Percentiles rank a stretch among this genome's conserved stretches.
Conservation (phyloP, 495 filamentous ascomycete species). For the Ascobolus immersus region DNA sequence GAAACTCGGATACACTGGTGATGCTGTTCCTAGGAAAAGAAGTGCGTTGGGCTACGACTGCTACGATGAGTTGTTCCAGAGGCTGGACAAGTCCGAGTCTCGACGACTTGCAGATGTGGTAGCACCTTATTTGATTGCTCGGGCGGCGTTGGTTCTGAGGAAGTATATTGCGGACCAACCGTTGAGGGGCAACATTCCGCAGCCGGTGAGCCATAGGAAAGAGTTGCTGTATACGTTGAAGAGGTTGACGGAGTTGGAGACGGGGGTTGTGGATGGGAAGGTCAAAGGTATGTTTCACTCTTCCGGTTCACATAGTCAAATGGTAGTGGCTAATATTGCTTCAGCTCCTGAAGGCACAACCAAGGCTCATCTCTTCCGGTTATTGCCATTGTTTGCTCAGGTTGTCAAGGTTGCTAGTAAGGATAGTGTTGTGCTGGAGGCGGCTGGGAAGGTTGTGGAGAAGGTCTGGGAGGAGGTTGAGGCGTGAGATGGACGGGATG, state of each 20-base stretch:
- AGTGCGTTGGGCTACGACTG: slow-evolving; percentile 9
- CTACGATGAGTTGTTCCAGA: slow-evolving; percentile 9
- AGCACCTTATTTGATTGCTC: slow-evolving; percentile 61
- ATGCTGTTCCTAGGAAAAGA: slow-evolving; percentile 10
- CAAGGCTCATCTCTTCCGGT: slow-evolving; percentile 39
- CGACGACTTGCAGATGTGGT: slow-evolving; percentile 43
- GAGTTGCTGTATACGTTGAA: slow-evolving; percentile 50
- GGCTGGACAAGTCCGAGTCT: slow-evolving; percentile 7
- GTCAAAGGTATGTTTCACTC: slow-evolving; percentile 7
- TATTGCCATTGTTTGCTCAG: slow-evolving; percentile 57
- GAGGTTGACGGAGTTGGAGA: slow-evolving; percentile 35
- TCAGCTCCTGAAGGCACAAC: slow-evolving; percentile 17
- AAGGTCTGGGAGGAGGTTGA: no score
- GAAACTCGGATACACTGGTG: neutral
- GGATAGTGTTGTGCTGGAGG: no score
- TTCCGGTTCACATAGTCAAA: neutral
- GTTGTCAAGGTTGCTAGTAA: slow-evolving; percentile 47
- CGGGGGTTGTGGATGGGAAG: slow-evolving; percentile 40
- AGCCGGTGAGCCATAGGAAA: slow-evolving; percentile 53
- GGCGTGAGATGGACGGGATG: no score
- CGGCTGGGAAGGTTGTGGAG: no score
- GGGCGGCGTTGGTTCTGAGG: slow-evolving; percentile 51
- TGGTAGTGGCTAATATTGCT: neutral
- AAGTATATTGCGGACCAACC: slow-evolving; percentile 82
- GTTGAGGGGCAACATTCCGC: slow-evolving; percentile 71